Evolutionary conservation across 2,329 filamentous ascomycete genomes (phyloP), one percentile per base, ranked within the genome.

Genomic region (Furcasterigmium sp.): DNA sequence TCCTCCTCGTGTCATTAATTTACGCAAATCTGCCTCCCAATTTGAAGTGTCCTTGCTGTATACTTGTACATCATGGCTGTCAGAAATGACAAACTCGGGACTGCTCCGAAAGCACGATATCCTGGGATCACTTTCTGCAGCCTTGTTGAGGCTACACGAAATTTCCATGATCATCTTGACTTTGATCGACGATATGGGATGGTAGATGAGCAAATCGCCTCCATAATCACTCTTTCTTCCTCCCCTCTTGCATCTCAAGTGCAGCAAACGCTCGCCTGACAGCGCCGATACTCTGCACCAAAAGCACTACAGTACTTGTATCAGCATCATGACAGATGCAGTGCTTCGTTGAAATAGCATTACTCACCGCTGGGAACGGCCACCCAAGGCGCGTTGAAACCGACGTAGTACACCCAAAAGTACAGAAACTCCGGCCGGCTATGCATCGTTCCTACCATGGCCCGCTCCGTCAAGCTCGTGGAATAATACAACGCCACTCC

Each of bases 321-420:
- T 44, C 20, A 42, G 35, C 34, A n/a, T 14, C 15, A 14, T 32
- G n/a, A n/a, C n/a, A 30, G 28, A 30, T 30, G 28, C 10, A 10
- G n/a, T 30, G 28, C 10, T 10, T n/a, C n/a, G n/a, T n/a, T n/a
- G n/a, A n/a, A n/a, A 32, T 32, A 15, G 7, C 23, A 38, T 13
- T 5, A 70, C 76, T 63, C 53, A 81, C 78, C 54, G 3, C 65
- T 52, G 6, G 80, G 80, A 19, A 82, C 68, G 1, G 80, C 51
- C 1, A 68, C 72, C 80, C 80, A 84, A 1, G 79, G 76, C 14
- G 70, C 55, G 53, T 84, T 84, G 57, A 82, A 74, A 3, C 73
- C 74, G 5, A 78, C 64, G 47, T 80, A 84, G 52, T 84, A 84
- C 15, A 77, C 63, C 79, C 79, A 84, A 52, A 76, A 81, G 52